phyloP scores from a whole-genome alignment of 1,284 basidiomycete genomes.

The Ustilago cynodontis region DNA sequence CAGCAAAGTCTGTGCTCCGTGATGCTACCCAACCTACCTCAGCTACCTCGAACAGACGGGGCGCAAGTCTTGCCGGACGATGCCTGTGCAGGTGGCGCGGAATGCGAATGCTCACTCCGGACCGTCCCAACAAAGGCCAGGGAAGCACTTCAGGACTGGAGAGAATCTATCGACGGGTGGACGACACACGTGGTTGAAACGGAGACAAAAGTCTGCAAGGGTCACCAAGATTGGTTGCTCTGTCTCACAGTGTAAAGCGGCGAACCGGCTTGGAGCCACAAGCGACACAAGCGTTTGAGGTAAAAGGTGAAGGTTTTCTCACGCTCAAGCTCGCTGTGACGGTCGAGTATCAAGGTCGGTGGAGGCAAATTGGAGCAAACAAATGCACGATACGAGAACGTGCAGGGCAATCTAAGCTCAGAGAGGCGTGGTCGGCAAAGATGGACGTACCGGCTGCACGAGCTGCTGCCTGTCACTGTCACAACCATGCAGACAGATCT shows the following conservation, averaged over 20 bases:
- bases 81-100: background rate
- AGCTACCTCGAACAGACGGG: background rate
- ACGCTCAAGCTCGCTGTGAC: background rate
- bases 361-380: slow-evolving; percentile 2
- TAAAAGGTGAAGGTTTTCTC: background rate
- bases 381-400: slow-evolving; percentile 25
- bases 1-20: background rate
- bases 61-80: background rate
- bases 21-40: background rate
- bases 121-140: background rate
- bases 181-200: background rate
- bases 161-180: background rate
- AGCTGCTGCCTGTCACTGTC: slow-evolving; percentile 15
- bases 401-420: slow-evolving; percentile 36
- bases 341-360: background rate
- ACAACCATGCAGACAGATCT: slow-evolving; percentile 18
- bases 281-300: background rate
- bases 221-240: background rate
- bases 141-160: background rate
- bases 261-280: background rate
- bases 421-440: slow-evolving; percentile 20
- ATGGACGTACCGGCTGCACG: slow-evolving; percentile 19
- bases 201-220: background rate
- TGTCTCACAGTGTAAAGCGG: background rate
- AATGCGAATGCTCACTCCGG: background rate